Base-by-base conservation (phyloP, 345 rosid species). In the Odontarrhena argentea region DNA sequence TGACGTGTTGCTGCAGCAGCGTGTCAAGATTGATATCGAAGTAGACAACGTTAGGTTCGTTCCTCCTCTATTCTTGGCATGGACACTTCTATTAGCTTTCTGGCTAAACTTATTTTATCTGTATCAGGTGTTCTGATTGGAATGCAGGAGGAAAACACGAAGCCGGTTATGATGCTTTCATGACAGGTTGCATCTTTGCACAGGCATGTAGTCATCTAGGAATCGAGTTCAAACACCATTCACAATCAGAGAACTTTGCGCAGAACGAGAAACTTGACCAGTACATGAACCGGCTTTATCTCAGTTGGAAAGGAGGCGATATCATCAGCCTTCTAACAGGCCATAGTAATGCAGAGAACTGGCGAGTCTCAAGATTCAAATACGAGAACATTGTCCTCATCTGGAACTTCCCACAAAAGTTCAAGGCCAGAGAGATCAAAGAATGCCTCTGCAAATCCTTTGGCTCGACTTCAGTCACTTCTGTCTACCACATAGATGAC, bases 101-200 rank as follows among this genome's bases (percentile, higher is more conserved):
- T 57, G 55, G 11, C 30, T 36, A 25, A 35, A 59, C 24, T 26
- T 15, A 0, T 60, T 28, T 40, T 55, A 57, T 61, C 65, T 55
- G 48, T 55, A 75, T 63, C 95, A 94, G 99, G 80, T 86, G 76
- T 55, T 78, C 87, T 56, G 73, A 76, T 55, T 94, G 96, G 97
- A 85, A 73, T 65, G 73, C 88, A 57, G 97, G 99, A 76, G 88
- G 69, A 26, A 94, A 88, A 76, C 99, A 94, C 64, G 99, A 94
- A 75, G 97, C 99, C 7, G 99, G 99, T 41, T 94, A 88, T 77
- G 99, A 94, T 94, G 99, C 97, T 71, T 94, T 94, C 81, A 91
- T 94, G 99, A 91, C 99, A 41, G 97, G 99, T 11, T 91, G 96
- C 60, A 57, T 91, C 65, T 94, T 94, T 71, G 89, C 93, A 2